Conservation (phyloP, 2,329 filamentous ascomycete genomes). For the Drechslerella stenobrocha region DNA sequence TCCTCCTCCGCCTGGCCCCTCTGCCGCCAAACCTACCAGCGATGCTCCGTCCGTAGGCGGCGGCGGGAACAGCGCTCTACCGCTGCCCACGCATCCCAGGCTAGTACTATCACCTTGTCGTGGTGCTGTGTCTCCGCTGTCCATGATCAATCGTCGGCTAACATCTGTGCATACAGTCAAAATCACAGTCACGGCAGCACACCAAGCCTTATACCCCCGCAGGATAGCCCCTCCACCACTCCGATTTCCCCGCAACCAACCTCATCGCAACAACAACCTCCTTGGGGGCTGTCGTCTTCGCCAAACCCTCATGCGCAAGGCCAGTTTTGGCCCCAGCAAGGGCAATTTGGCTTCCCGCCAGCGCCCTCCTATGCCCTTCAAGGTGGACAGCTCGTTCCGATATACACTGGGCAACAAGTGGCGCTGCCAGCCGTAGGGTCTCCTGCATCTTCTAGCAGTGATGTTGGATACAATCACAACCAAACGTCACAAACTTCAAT, state of each 20-base stretch:
- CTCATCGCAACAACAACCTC: conserved; percentile 18
- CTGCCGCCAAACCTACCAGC: conserved; percentile 14
- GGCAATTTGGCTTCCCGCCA: conserved; percentile 34
- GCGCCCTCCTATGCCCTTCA: conserved; percentile 37
- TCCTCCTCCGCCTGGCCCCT: neutral
- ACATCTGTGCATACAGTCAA: conserved; percentile 6
- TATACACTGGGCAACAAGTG: conserved; percentile 31
- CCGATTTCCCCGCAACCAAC: conserved; percentile 8
- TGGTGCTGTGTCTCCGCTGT: neutral
- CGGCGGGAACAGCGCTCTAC: conserved; percentile 17
- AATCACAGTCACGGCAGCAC: conserved; percentile 18
- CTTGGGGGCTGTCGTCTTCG: conserved; percentile 28
- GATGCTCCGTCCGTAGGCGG: conserved; percentile 9
- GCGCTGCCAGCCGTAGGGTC: conserved; percentile 22
- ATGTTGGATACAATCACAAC: conserved; percentile 10
- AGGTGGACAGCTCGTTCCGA: conserved; percentile 36
- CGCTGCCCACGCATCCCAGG: conserved; percentile 18
- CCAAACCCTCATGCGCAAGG: conserved; percentile 19
- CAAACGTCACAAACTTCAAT: conserved; percentile 18
- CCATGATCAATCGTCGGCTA: neutral
- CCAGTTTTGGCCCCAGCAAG: conserved; percentile 36
- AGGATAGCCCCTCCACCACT: conserved; percentile 7
- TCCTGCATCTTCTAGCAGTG: conserved; percentile 4
- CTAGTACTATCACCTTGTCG: conserved; percentile 5
- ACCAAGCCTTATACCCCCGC: conserved; percentile 17